A percentile compares a stretch with the other conserved stretches of the same genome.
These are phyloP conservation scores for Handroanthus guayacan DNA, from an alignment of 257 asterid genomes.

Conservation along the genomic window DNA sequence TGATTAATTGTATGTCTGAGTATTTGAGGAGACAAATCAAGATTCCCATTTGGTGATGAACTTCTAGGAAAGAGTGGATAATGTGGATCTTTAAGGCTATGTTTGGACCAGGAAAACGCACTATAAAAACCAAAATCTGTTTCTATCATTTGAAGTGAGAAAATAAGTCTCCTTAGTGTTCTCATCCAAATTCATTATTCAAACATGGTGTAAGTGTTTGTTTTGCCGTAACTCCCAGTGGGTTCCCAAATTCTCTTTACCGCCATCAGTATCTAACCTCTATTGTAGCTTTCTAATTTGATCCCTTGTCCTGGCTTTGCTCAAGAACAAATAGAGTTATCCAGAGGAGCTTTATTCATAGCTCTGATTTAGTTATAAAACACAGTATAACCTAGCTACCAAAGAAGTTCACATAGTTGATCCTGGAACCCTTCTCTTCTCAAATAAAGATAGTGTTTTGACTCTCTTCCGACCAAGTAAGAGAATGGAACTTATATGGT, in stretches of 20 bases:
- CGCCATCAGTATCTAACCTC: neutral
- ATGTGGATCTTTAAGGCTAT: neutral
- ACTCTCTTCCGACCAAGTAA: neutral
- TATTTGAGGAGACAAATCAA: neutral
- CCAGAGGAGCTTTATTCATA: neutral
- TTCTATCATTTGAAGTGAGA: too few species aligned
- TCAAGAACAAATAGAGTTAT: neutral
- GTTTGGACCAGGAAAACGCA: neutral
- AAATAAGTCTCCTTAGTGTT: too few species aligned
- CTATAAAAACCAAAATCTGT: too few species aligned
- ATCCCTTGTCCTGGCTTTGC: neutral
- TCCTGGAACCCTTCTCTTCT: neutral
- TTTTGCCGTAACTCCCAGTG: too few species aligned
- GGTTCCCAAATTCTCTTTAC: neutral
- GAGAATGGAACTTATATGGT: neutral
- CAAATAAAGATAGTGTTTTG: neutral
- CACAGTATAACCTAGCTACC: neutral
- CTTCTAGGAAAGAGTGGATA: neutral
- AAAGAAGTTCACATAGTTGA: slow-evolving; percentile 9
- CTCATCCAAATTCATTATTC: too few species aligned
- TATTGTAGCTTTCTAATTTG: neutral
- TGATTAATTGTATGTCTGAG: neutral
- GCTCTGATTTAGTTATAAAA: neutral
- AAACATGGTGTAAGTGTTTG: too few species aligned
- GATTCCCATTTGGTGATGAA: neutral